phyloP scores from a whole-genome alignment of 2,329 filamentous ascomycete genomes.

The Curvularia sp. region DNA sequence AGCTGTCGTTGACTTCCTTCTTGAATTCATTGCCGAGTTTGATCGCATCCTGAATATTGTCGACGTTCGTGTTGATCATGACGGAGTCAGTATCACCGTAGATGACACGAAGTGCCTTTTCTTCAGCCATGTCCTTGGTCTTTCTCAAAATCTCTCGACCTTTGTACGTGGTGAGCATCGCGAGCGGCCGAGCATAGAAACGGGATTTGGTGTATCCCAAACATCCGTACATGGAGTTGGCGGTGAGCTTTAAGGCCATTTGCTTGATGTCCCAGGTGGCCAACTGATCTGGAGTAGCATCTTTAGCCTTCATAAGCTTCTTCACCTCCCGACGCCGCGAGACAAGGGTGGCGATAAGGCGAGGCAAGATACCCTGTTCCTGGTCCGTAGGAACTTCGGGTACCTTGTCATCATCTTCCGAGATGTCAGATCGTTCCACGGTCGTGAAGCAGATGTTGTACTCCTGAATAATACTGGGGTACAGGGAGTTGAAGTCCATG shows the following conservation, averaged over 20 bases:
- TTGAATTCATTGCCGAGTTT: conserved; percentile 96
- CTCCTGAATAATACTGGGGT: conserved; percentile 98
- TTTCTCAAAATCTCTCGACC: conserved; percentile 95
- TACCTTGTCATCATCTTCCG: conserved; percentile 84
- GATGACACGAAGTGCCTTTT: conserved; percentile 89
- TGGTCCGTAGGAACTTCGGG: conserved; percentile 83
- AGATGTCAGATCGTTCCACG: conserved; percentile 76
- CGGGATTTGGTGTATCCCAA: conserved; percentile 95
- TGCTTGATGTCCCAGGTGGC: conserved; percentile 99
- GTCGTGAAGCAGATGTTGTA: conserved; percentile 99
- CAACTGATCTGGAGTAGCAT: conserved; percentile 82
- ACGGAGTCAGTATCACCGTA: conserved; percentile 99
- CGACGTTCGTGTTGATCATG: conserved; percentile 99
- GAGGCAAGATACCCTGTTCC: conserved; percentile 84
- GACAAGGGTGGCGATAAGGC: conserved; percentile 90
- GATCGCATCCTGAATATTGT: conserved; percentile 88
- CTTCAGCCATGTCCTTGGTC: conserved; percentile 95
- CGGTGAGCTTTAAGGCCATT: conserved; percentile 92
- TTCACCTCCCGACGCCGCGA: conserved; percentile 90
- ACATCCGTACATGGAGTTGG: conserved; percentile 99
- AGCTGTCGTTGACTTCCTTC: conserved; percentile 89
- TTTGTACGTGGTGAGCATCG: conserved; percentile 95
- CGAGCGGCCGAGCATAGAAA: conserved; percentile 94
- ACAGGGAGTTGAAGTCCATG: conserved; percentile 99
- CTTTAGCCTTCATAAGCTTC: conserved; percentile 93